These are phyloP conservation scores for Tolypocladium capitatum DNA, from an alignment of 2,329 filamentous ascomycete species.

Conservation along the genomic window DNA sequence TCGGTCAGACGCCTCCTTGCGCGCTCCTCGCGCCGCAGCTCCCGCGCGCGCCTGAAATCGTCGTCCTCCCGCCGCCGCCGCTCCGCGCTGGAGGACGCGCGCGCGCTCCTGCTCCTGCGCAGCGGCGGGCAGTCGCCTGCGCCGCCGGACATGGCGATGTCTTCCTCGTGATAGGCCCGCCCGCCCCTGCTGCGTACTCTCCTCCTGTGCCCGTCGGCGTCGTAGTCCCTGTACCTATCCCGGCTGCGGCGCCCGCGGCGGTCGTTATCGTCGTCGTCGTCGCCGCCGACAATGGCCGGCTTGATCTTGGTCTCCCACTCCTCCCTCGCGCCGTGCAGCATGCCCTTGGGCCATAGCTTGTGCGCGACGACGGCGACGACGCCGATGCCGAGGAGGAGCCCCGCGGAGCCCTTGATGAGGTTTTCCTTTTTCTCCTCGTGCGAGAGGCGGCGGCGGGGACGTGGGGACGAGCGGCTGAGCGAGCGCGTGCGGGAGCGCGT, in stretches of 20 bases:
- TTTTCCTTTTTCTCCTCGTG: slow-evolving; percentile 9
- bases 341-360: slow-evolving; percentile 21
- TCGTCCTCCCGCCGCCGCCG: slow-evolving; percentile 5
- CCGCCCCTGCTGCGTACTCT: neutral
- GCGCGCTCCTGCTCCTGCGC: slow-evolving; percentile 3
- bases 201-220: slow-evolving; percentile 1
- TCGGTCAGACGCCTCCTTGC: slow-evolving; percentile 4
- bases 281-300: neutral
- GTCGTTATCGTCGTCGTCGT: neutral
- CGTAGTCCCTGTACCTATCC: neutral
- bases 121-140: neutral
- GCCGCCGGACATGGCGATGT: neutral
- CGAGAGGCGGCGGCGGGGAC: slow-evolving; percentile 4
- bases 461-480: slow-evolving; percentile 9
- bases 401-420: slow-evolving; percentile 17
- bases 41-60: neutral
- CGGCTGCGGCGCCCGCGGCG: neutral
- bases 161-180: neutral
- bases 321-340: slow-evolving; percentile 14
- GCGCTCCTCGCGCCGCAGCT: slow-evolving; percentile 4
- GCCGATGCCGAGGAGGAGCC: slow-evolving; percentile 20
- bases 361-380: slow-evolving; percentile 20
- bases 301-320: slow-evolving; percentile 12
- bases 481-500: slow-evolving; percentile 9
- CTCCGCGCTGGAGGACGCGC: slow-evolving; percentile 5